Conservation (phyloP, 1,284 basidiomycete genomes). For the Mycena sp. region DNA sequence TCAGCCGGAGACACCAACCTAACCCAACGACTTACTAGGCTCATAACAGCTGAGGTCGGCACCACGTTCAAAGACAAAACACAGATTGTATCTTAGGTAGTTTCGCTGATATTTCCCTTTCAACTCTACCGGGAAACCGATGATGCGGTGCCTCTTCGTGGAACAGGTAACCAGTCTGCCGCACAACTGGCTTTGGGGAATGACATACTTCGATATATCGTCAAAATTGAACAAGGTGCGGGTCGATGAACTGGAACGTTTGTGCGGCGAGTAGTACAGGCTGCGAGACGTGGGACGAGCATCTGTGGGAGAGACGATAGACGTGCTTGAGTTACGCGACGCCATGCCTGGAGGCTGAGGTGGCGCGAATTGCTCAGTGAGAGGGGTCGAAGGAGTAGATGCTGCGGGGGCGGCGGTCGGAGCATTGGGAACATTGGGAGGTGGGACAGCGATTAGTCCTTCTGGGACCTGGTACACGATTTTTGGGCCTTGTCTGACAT, state of each 20-base stretch:
- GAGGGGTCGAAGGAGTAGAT: slow-evolving; percentile 50
- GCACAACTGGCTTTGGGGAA: slow-evolving; percentile 88
- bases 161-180: slow-evolving; percentile 88
- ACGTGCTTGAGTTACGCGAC: slow-evolving; percentile 58
- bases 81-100: slow-evolving; percentile 95
- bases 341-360: slow-evolving; percentile 36
- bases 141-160: slow-evolving; percentile 79
- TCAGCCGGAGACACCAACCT: neutral
- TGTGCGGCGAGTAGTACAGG: slow-evolving; percentile 57
- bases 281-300: slow-evolving; percentile 53
- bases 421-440: slow-evolving; percentile 27
- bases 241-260: slow-evolving; percentile 57
- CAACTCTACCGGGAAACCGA: slow-evolving; percentile 89
- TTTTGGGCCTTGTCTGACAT: slow-evolving; percentile 83
- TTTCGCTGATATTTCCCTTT: slow-evolving; percentile 80
- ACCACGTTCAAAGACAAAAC: slow-evolving; percentile 93
- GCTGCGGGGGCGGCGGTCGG: neutral
- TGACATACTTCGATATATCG: slow-evolving; percentile 93
- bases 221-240: slow-evolving; percentile 88
- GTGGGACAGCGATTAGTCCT: slow-evolving; percentile 70
- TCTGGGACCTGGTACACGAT: slow-evolving; percentile 90
- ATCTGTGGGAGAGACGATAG: slow-evolving; percentile 53
- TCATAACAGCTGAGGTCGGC: slow-evolving; percentile 96
- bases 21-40: slow-evolving; percentile 54
- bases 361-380: slow-evolving; percentile 40